Base-by-base conservation (phyloP, 176 grass and related monocot genomes). In the Chrysopogon serrulatus region DNA sequence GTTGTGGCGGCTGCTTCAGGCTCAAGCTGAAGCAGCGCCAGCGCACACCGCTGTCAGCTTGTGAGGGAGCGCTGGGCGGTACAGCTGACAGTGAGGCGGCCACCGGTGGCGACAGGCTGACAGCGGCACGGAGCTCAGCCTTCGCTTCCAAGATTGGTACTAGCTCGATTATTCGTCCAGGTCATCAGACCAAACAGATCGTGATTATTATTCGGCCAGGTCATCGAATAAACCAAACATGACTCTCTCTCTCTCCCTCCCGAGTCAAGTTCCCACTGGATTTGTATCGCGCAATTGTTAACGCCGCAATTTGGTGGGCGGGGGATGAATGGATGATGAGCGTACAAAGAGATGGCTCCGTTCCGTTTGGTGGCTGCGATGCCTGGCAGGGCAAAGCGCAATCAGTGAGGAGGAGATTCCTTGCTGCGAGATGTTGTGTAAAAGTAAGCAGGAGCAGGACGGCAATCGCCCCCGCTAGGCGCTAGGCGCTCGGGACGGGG, bases 81-180 rank as follows among this genome's bases (percentile, higher is more conserved):
- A 68, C 82, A 39, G 18, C 23, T 84, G 72, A 76, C 61, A 84
- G 82, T 4, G 72, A 67, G 72, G 72, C 68, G 35, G 80, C 80
- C 68, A 72, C 35, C 36, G 37, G 67, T 72, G 80, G 43, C 49
- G 71, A 73, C 44, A 54, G 32, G 43, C 62, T 80, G 78, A 80
- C 78, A 68, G 78, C 63, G 21, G 3, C 21, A 31, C 13, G 21
- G 23, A 0, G 23, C 48, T 60, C 66, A 71, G 49, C 34, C 43
- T 82, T 83, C 31, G 6, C 16, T 47, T 75, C 82, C 53, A 73
- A 24, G 54, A 57, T 44, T 83, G 37, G 57, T 44, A 43, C 8
- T 5, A 60, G 39, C 80, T 74, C 54, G 54, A 83, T 74, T 83
- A 83, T 83, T 83, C 81, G 48, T 45, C 56, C 56, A 64, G 76